phyloP scores from a whole-genome alignment of 2,329 filamentous ascomycete species.

The Fusarium sambucinum region DNA sequence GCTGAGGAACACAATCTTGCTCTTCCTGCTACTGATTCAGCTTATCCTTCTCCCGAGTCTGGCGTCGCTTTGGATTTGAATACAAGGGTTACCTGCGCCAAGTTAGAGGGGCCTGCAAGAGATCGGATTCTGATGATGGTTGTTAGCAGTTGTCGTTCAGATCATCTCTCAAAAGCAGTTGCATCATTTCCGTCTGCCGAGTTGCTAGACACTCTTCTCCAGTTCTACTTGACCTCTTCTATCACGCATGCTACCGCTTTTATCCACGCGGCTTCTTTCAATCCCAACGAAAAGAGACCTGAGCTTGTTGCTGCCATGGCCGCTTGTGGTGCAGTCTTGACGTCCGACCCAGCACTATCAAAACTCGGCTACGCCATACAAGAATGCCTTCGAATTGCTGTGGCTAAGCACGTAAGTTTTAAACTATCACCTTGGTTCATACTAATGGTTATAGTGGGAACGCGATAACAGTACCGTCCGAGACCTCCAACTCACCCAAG shows the following conservation, averaged over 20 bases:
- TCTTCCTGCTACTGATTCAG: slow-evolving; percentile 37
- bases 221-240: slow-evolving; percentile 52
- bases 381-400: slow-evolving; percentile 50
- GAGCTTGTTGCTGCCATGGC: slow-evolving; percentile 55
- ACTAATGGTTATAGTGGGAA: slow-evolving; percentile 47
- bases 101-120: slow-evolving; percentile 37
- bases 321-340: slow-evolving; percentile 54
- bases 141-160: slow-evolving; percentile 46
- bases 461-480: slow-evolving; percentile 50
- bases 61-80: slow-evolving; percentile 33
- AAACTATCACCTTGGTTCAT: rapidly evolving
- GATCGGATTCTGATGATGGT: slow-evolving; percentile 50
- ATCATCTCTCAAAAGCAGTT: slow-evolving; percentile 46
- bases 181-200: slow-evolving; percentile 57
- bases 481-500: slow-evolving; percentile 51
- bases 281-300: slow-evolving; percentile 52
- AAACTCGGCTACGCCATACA: slow-evolving; percentile 58
- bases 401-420: slow-evolving; percentile 33
- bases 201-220: slow-evolving; percentile 54
- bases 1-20: slow-evolving; percentile 52
- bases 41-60: slow-evolving; percentile 45
- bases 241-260: slow-evolving; percentile 49
- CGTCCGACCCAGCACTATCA: slow-evolving; percentile 53
- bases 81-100: slow-evolving; percentile 38
- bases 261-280: slow-evolving; percentile 54